Conservation (phyloP, 306 rosid genomes). For the apple (Malus domestica) region DNA sequence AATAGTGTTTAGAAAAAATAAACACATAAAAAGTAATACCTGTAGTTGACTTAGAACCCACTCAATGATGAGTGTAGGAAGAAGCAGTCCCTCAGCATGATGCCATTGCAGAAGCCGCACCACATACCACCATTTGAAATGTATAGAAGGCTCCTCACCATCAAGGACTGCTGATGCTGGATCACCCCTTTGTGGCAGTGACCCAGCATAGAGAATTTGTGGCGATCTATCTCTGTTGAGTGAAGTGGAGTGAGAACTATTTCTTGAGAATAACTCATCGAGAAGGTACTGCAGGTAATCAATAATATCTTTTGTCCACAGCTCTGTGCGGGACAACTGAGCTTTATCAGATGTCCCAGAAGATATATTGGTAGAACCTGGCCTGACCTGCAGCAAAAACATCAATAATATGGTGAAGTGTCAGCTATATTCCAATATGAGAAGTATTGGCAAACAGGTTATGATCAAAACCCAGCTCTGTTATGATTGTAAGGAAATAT, state of each 20-base stretch:
- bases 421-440: slow-evolving; percentile 19
- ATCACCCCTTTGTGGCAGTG: slow-evolving; percentile 51
- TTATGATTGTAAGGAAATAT: slow-evolving; percentile 4
- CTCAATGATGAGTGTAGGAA: slow-evolving; percentile 79
- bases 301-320: slow-evolving; percentile 87
- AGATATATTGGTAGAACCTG: slow-evolving; percentile 53
- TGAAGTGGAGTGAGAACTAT: slow-evolving; percentile 40
- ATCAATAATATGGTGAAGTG: slow-evolving; percentile 20
- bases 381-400: slow-evolving; percentile 59
- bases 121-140: slow-evolving; percentile 92
- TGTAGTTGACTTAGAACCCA: slow-evolving; percentile 89
- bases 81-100: slow-evolving; percentile 78
- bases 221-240: slow-evolving; percentile 56
- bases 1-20: not conserved
- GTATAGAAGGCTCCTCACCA: slow-evolving; percentile 70
- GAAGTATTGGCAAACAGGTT: slow-evolving; percentile 2
- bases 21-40: slow-evolving; percentile 34
- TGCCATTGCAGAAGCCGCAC: slow-evolving; percentile 92
- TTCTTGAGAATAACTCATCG: slow-evolving; percentile 68
- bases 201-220: slow-evolving; percentile 51
- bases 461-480: not conserved
- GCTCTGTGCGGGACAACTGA: slow-evolving; percentile 77
- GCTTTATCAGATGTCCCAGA: slow-evolving; percentile 65
- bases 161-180: slow-evolving; percentile 42
- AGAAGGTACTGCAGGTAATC: slow-evolving; percentile 75